Evolutionary conservation across 2,329 filamentous ascomycete genomes (phyloP).

Genomic region (Xylariaceae sp.): DNA sequence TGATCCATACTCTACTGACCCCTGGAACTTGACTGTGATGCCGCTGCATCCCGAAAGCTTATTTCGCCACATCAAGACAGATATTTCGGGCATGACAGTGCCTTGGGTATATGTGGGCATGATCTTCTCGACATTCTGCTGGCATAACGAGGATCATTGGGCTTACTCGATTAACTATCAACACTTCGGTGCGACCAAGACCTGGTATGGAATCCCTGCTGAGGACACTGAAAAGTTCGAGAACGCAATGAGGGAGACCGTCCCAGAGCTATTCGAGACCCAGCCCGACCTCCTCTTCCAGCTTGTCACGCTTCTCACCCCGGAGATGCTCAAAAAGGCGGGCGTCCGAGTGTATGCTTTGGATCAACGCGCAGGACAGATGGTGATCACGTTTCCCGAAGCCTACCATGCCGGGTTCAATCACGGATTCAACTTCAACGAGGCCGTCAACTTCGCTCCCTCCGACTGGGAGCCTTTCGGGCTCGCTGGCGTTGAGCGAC

Average conservation of each 20-base stretch:
- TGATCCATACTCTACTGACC: constrained; percentile 79
- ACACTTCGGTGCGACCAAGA: constrained; percentile 96
- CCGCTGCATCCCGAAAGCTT: constrained; percentile 86
- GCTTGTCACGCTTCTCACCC: constrained; percentile 89
- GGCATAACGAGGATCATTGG: constrained; percentile 98
- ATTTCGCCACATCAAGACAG: constrained; percentile 94
- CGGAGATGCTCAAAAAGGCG: constrained; percentile 85
- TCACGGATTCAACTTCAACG: constrained; percentile 97
- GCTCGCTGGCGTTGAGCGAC: constrained; percentile 72
- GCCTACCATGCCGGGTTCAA: constrained; percentile 98
- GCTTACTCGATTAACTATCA: constrained; percentile 98
- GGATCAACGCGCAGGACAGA: constrained; percentile 92
- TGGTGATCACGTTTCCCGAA: constrained; percentile 93
- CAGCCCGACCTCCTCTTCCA: constrained; percentile 96
- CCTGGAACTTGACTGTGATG: constrained; percentile 92
- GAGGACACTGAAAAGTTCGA: constrained; percentile 94
- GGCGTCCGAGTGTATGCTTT: constrained; percentile 88
- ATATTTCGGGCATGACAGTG: constrained; percentile 98
- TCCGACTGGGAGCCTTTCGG: constrained; percentile 92
- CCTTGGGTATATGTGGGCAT: constrained; percentile 99
- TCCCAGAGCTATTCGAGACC: constrained; percentile 93
- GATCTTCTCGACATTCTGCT: constrained; percentile 99
- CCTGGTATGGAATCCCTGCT: constrained; percentile 96
- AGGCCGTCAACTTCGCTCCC: constrained; percentile 96
- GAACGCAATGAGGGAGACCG: constrained; percentile 86